A percentile compares a stretch with the other conserved stretches of the same genome.
phyloP scores from a whole-genome alignment of 257 asterid genomes.

The Osmanthus fragrans region DNA sequence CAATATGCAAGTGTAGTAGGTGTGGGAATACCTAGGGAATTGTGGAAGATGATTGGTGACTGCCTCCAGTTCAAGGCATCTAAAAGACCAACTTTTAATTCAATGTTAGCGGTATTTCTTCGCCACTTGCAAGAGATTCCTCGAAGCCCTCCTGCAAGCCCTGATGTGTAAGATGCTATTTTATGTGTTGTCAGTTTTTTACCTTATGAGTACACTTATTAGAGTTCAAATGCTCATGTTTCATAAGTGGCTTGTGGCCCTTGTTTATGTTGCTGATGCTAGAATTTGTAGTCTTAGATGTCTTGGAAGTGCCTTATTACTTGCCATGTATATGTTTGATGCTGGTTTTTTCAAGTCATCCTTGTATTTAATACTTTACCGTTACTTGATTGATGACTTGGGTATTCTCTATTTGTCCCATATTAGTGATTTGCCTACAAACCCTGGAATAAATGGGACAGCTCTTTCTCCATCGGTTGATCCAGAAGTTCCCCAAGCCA shows the following conservation, averaged over 20 bases:
- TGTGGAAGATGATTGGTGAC: constrained; percentile 99
- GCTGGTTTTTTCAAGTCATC: constrained; percentile 8
- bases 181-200: constrained; percentile 11
- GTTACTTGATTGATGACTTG: constrained; percentile 23
- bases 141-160: constrained; percentile 95
- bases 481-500: constrained; percentile 48
- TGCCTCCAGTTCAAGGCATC: constrained; percentile 92
- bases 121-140: constrained; percentile 96
- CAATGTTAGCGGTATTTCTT: constrained; percentile 87
- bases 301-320: constrained; percentile 10
- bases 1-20: constrained; percentile 96
- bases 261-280: neutral
- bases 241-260: constrained; percentile 13
- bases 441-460: constrained; percentile 60
- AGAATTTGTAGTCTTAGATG: neutral
- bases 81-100: constrained; percentile 86
- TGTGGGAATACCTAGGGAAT: constrained; percentile 93
- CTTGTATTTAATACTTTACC: constrained; percentile 20
- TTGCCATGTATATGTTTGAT: neutral
- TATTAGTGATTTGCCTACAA: constrained; percentile 62
- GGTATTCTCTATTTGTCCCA: constrained; percentile 21
- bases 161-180: constrained; percentile 72
- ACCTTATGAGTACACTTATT: constrained; percentile 2
- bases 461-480: constrained; percentile 44
- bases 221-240: constrained; percentile 19